These are phyloP conservation scores for Xanthoceras sorbifolium DNA, from an alignment of 345 rosid genomes.

Conservation along the genomic window DNA sequence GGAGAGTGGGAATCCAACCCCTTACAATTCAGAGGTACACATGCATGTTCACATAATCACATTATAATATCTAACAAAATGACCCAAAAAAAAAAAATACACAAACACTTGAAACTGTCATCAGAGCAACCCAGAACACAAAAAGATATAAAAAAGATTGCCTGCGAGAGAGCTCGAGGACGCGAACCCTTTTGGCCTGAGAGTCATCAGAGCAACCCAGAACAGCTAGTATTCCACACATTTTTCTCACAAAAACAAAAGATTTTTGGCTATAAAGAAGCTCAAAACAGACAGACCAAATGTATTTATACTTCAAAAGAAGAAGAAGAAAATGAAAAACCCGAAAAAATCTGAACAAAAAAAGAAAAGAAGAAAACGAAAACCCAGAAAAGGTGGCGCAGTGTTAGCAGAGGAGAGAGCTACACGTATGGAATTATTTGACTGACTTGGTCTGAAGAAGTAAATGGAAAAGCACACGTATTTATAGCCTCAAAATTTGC, in stretches of 20 bases:
- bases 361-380: not conserved
- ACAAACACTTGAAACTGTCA: too few species aligned
- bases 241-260: slow-evolving; percentile 22
- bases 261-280: not conserved
- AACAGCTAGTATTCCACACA: slow-evolving; percentile 98
- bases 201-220: slow-evolving; percentile 92
- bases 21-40: too few species aligned
- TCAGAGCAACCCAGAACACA: too few species aligned
- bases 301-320: not conserved
- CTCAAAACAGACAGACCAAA: not conserved
- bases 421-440: slow-evolving; percentile 22
- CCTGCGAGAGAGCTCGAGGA: slow-evolving; percentile 99
- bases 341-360: not conserved
- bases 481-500: slow-evolving; percentile 29
- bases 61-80: too few species aligned
- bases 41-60: too few species aligned
- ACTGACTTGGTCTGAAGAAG: not conserved
- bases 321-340: not conserved
- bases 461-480: slow-evolving; percentile 19
- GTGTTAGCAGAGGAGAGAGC: slow-evolving; percentile 12
- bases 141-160: slow-evolving; percentile 13
- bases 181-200: slow-evolving; percentile 93
- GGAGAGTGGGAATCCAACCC: too few species aligned
- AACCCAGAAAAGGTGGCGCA: slow-evolving; percentile 17
- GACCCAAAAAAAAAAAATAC: too few species aligned